phyloP scores from a whole-genome alignment of 208 protist genomes.

The Crithidia thermophila region DNA sequence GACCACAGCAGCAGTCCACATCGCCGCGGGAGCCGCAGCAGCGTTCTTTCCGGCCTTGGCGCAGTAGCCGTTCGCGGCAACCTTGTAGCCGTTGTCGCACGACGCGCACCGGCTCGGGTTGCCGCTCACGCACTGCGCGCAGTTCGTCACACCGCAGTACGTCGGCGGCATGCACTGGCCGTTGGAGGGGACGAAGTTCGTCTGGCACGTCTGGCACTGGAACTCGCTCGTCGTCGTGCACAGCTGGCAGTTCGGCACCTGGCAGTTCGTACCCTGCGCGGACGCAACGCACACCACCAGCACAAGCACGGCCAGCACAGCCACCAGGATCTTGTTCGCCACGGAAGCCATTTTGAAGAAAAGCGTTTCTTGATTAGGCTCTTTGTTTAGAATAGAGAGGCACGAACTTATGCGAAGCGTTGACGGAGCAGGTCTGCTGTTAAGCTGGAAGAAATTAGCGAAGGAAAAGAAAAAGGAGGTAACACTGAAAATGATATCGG shows the following conservation, averaged over 20 bases:
- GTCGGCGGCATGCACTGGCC: conserved; percentile 8
- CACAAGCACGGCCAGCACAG: conserved; percentile 19
- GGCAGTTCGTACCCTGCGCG: conserved; percentile 10
- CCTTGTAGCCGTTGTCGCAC: conserved; percentile 9
- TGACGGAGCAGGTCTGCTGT: neutral
- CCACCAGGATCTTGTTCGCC: conserved; percentile 22
- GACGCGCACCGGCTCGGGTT: neutral
- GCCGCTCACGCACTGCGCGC: conserved; percentile 6
- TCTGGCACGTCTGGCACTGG: neutral
- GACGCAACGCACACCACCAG: conserved; percentile 13
- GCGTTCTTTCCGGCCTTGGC: neutral
- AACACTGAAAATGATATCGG: neutral
- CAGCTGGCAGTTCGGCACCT: conserved; percentile 13
- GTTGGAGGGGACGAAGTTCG: neutral
- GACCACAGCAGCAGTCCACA: conserved; percentile 8
- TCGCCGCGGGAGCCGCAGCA: conserved; percentile 4
- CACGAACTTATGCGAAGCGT: neutral
- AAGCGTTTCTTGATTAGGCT: conserved; percentile 34
- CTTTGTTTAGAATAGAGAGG: neutral
- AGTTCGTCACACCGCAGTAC: conserved; percentile 25
- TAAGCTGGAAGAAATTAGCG: too few relatives aligned
- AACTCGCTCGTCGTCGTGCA: neutral
- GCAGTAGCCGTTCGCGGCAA: neutral
- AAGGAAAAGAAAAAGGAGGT: too few relatives aligned
- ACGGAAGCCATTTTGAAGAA: conserved; percentile 12